Percentiles rank a stretch among this genome's conserved stretches.
Conservation (phyloP, 1,284 basidiomycete genomes). For the Psilocybe mexicana region DNA sequence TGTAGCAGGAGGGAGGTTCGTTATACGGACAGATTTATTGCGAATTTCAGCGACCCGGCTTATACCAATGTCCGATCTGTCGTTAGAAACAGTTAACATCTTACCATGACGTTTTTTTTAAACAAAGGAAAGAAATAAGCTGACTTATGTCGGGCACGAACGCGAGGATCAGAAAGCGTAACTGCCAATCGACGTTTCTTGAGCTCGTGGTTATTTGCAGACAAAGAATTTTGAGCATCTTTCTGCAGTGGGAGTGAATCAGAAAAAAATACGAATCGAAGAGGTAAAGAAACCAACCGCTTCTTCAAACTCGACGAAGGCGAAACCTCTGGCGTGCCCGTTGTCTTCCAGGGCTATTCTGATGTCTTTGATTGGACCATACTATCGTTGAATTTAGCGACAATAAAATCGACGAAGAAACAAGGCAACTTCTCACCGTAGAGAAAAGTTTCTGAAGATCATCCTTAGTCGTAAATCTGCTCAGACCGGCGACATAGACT, state of each 20-base stretch:
- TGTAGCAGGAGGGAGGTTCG: conserved; percentile 63
- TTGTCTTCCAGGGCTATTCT: conserved; percentile 76
- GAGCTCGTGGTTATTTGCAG: conserved; percentile 82
- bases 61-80: conserved; percentile 52
- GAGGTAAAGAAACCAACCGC: conserved; percentile 52
- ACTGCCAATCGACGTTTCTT: conserved; percentile 86
- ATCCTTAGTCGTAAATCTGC: conserved; percentile 68
- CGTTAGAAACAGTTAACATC: background rate
- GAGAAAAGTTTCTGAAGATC: conserved; percentile 80
- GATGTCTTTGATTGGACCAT: conserved; percentile 79
- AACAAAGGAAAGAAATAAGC: conserved; percentile 11
- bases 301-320: conserved; percentile 89
- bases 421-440: conserved; percentile 47
- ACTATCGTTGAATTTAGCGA: conserved; percentile 47
- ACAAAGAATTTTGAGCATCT: conserved; percentile 70
- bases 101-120: conserved; percentile 1
- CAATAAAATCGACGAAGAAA: background rate
- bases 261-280: background rate
- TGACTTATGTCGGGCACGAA: conserved; percentile 55
- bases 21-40: conserved; percentile 72
- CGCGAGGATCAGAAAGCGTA: conserved; percentile 77
- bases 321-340: conserved; percentile 81
- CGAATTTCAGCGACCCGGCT: conserved; percentile 61
- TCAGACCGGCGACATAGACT: conserved; percentile 83
- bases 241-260: conserved; percentile 42